A percentile compares a stretch with the other conserved stretches of the same genome.
Conservation (phyloP, 2,329 filamentous ascomycete genomes). For the Zasmidium citrigriseum region DNA sequence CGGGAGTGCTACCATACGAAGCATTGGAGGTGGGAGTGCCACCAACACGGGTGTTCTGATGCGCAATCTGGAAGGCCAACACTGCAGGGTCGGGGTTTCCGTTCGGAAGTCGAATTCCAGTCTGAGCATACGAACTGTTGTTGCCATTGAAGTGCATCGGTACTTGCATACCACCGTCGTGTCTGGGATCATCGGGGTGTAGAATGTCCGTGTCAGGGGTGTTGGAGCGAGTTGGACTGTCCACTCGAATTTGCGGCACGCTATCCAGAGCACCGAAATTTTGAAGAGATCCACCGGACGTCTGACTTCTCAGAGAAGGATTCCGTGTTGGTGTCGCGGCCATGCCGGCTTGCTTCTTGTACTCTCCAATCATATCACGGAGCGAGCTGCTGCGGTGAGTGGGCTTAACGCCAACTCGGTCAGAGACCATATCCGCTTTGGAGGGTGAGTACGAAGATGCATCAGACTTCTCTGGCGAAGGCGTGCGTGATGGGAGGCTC, state of each 20-base stretch:
- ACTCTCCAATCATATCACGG: not conserved
- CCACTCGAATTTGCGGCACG: not conserved
- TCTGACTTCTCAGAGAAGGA: not conserved
- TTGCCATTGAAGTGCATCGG: not conserved
- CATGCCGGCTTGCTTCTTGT: not conserved
- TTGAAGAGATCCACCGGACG: not conserved
- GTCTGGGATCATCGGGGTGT: not conserved
- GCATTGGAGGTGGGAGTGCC: not conserved
- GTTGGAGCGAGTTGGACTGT: not conserved
- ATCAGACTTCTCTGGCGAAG: slow-evolving; percentile 20
- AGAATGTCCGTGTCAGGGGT: slow-evolving; percentile 8
- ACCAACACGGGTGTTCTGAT: not conserved
- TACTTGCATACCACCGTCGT: not conserved
- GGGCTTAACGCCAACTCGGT: slow-evolving; percentile 2
- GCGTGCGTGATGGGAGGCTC: slow-evolving; percentile 3
- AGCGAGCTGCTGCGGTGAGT: not conserved
- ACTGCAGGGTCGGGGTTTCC: not conserved
- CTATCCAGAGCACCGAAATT: not conserved
- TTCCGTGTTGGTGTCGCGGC: not conserved
- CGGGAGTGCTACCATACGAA: not conserved
- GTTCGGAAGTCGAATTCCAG: not conserved
- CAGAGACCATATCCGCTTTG: slow-evolving; percentile 12
- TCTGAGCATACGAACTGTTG: not conserved
- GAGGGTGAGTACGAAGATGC: slow-evolving; percentile 15
- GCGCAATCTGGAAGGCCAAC: not conserved